These are phyloP conservation scores for Cunninghamia lanceolata DNA, from an alignment of 75 land plant genomes.

Conservation along the genomic window DNA sequence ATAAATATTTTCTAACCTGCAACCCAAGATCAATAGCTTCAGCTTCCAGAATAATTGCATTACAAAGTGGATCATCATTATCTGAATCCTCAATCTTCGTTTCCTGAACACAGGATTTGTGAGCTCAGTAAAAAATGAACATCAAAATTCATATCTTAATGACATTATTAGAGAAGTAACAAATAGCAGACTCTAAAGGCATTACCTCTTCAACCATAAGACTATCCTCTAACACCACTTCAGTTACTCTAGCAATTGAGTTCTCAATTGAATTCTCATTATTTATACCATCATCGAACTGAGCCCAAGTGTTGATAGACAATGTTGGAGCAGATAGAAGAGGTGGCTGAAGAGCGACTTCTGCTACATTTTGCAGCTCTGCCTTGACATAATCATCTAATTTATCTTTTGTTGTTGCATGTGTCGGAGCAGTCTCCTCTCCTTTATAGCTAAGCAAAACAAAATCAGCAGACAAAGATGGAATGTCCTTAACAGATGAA, in stretches of 20 bases:
- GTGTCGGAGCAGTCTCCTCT: background rate
- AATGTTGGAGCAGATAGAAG: background rate
- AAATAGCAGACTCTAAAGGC: background rate
- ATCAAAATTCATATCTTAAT: background rate
- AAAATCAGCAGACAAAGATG: background rate
- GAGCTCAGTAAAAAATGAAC: background rate
- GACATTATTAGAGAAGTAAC: background rate
- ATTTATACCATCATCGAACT: constrained; percentile 4
- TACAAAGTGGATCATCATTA: background rate
- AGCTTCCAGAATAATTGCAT: constrained; percentile 2
- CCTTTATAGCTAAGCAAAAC: background rate
- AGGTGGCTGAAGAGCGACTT: background rate
- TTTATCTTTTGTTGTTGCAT: background rate
- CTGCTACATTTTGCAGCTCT: background rate
- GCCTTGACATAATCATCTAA: constrained; percentile 1
- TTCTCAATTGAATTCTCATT: background rate
- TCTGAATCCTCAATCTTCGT: background rate
- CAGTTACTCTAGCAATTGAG: background rate
- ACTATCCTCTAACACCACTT: background rate
- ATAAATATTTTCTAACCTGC: background rate
- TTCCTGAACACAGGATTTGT: background rate
- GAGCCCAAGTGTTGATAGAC: background rate
- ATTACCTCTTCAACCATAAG: background rate
- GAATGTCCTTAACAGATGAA: background rate
- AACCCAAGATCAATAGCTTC: background rate